phyloP scores from a whole-genome alignment of 768 basidiomycete species.

The Rhodotorula graminis region DNA sequence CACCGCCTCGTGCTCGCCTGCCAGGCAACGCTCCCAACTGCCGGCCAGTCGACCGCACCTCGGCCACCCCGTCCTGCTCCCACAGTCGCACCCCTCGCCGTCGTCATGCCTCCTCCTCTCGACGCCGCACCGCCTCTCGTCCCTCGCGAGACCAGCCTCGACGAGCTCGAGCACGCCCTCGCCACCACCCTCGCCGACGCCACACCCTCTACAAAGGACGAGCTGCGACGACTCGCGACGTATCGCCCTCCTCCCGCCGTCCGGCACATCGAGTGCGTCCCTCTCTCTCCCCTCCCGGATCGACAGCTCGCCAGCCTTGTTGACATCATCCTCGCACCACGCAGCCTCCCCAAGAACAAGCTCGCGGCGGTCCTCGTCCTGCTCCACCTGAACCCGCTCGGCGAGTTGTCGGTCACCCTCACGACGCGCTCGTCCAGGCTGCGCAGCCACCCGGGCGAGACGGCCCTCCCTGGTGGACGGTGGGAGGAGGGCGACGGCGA shows the following conservation, averaged over 20 bases:
- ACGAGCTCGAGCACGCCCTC: not conserved
- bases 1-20: no score
- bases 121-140: no score
- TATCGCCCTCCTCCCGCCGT: not conserved
- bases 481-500: conserved; percentile 31
- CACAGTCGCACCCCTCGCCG: not conserved
- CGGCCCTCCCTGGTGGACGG: conserved; percentile 39
- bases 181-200: not conserved
- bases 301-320: no score
- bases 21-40: no score
- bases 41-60: no score
- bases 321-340: no score
- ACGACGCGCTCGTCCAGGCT: conserved; percentile 37
- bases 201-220: not conserved
- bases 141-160: not conserved
- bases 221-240: not conserved
- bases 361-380: conserved; percentile 41
- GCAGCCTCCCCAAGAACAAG: conserved; percentile 4
- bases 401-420: conserved; percentile 26
- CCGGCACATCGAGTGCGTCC: not conserved
- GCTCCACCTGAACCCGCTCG: conserved; percentile 25
- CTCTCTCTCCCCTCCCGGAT: not conserved
- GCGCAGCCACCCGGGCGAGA: conserved; percentile 40
- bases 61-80: no score
- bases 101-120: not conserved